A percentile compares a stretch with the other conserved stretches of the same genome.
phyloP scores from a whole-genome alignment of 306 rosid species.

The Quercus wislizeni region DNA sequence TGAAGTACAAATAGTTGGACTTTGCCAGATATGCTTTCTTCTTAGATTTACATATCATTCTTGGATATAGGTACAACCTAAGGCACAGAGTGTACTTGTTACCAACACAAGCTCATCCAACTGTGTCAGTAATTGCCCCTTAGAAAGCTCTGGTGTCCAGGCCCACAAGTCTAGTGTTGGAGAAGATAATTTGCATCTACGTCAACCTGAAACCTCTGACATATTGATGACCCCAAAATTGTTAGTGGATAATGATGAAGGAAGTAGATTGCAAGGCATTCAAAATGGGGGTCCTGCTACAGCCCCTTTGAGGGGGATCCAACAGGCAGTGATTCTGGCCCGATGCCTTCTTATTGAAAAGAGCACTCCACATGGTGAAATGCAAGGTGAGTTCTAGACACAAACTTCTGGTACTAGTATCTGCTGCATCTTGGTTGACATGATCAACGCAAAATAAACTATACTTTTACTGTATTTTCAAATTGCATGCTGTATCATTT shows the following conservation, averaged over 20 bases:
- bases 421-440: neutral
- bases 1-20: neutral
- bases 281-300: conserved; percentile 41
- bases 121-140: conserved; percentile 21
- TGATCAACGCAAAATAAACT: neutral
- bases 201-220: conserved; percentile 48
- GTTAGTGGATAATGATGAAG: conserved; percentile 36
- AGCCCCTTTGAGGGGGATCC: conserved; percentile 51
- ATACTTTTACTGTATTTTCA: neutral
- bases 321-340: conserved; percentile 82
- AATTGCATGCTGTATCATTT: neutral
- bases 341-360: conserved; percentile 84
- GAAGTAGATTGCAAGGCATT: conserved; percentile 37
- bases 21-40: conserved; percentile 16
- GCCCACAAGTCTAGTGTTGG: conserved; percentile 28
- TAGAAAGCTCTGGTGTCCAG: conserved; percentile 29
- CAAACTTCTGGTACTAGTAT: neutral
- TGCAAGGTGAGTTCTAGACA: conserved; percentile 69
- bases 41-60: conserved; percentile 20
- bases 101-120: conserved; percentile 45
- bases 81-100: conserved; percentile 90
- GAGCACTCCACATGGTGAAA: conserved; percentile 85
- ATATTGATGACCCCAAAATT: conserved; percentile 66
- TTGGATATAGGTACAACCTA: conserved; percentile 70
- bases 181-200: conserved; percentile 29